Evolutionary conservation across 1,139 yeast species (phyloP).

Genomic region (Suhomyces choctaworum): DNA sequence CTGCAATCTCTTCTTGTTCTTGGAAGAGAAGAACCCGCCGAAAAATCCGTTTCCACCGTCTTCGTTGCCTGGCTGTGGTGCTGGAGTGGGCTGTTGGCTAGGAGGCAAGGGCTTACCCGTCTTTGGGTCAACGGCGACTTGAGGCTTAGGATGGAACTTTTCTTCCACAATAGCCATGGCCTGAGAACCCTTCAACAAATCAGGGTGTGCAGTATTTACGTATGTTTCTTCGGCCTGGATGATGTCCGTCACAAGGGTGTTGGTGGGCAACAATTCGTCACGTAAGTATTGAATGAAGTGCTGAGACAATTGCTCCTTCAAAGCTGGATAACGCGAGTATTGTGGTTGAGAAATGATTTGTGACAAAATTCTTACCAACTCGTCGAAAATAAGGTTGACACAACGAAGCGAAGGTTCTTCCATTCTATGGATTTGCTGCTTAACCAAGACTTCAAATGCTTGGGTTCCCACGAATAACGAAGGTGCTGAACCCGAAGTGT

Average conservation of each 20-base stretch:
- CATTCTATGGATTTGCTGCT: conserved; percentile 91
- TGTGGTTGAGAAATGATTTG: conserved; percentile 81
- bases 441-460: conserved; percentile 94
- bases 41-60: conserved; percentile 70
- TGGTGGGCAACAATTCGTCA: conserved; percentile 80
- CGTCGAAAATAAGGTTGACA: conserved; percentile 89
- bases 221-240: conserved; percentile 87
- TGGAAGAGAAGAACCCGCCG: conserved; percentile 90
- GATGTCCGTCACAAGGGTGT: conserved; percentile 77
- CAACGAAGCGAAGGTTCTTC: conserved; percentile 93
- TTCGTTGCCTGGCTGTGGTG: conserved; percentile 16
- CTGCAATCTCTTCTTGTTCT: conserved; percentile 91
- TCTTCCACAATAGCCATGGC: conserved; percentile 96
- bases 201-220: conserved; percentile 97
- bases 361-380: conserved; percentile 83
- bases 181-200: conserved; percentile 87
- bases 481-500: conserved; percentile 97
- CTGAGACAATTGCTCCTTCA: conserved; percentile 82
- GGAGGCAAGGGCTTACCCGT: conserved; percentile 77
- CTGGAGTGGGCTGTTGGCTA: conserved; percentile 36
- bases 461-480: conserved; percentile 96
- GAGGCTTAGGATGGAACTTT: conserved; percentile 79
- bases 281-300: conserved; percentile 80
- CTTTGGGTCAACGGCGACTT: conserved; percentile 85
- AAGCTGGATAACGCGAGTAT: conserved; percentile 84